These are phyloP conservation scores for Setomelanomma holmii DNA, from an alignment of 2,329 filamentous ascomycete genomes.

Conservation along the genomic window DNA sequence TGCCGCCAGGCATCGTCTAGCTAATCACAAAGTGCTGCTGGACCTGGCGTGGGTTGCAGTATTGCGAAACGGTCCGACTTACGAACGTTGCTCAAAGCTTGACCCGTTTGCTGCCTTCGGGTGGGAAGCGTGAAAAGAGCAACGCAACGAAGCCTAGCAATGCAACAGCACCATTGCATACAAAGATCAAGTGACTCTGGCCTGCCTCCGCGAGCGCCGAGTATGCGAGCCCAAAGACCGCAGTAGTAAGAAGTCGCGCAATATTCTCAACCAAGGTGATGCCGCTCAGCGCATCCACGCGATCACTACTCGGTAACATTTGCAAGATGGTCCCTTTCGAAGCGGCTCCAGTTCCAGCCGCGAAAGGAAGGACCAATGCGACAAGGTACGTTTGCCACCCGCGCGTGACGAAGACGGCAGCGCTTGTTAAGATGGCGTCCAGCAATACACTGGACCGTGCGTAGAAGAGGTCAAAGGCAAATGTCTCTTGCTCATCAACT, in stretches of 20 bases:
- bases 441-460: constrained; percentile 69
- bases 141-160: constrained; percentile 59
- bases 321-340: constrained; percentile 77
- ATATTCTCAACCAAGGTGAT: constrained; percentile 75
- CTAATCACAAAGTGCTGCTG: no score
- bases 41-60: no score
- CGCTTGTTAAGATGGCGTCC: constrained; percentile 69
- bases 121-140: constrained; percentile 56
- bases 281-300: constrained; percentile 71
- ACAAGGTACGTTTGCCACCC: constrained; percentile 75
- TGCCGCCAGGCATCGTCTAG: no score
- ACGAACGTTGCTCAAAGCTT: no score
- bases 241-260: constrained; percentile 67
- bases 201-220: constrained; percentile 67
- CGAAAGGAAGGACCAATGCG: constrained; percentile 70
- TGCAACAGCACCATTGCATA: constrained; percentile 68
- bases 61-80: no score
- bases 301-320: constrained; percentile 68
- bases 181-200: constrained; percentile 68
- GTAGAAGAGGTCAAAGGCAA: constrained; percentile 72
- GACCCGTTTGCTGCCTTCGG: constrained; percentile 43
- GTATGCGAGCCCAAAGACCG: constrained; percentile 72
- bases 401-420: constrained; percentile 66
- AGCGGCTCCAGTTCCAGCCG: constrained; percentile 71
- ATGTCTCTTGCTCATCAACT: constrained; percentile 55